Evolutionary conservation across 2,329 filamentous ascomycete species (phyloP).

Genomic region (Talaromyces sp.): DNA sequence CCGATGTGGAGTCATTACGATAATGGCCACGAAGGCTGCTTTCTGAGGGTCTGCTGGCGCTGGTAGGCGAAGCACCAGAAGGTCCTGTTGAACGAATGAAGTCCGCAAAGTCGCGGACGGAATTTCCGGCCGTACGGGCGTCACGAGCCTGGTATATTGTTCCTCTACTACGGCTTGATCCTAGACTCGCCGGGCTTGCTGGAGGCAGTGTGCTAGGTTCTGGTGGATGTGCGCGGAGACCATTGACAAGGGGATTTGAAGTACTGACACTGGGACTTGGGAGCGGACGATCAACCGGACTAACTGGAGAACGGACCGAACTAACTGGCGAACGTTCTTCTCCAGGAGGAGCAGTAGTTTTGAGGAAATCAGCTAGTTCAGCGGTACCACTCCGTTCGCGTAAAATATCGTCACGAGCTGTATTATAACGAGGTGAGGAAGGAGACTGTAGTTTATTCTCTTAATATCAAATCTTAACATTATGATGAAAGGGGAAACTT

Average conservation of each 20-base stretch:
- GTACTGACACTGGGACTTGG: conserved; percentile 1
- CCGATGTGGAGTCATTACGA: conserved; percentile 7
- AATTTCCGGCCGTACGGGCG: conserved; percentile 63
- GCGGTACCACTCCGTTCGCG: conserved; percentile 21
- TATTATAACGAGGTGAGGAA: conserved; percentile 26
- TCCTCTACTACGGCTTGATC: conserved; percentile 14
- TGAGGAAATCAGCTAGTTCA: conserved; percentile 34
- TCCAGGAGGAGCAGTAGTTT: conserved; percentile 29
- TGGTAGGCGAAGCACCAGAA: conserved; percentile 50
- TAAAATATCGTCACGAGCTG: conserved; percentile 17
- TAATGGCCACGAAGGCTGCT: background rate
- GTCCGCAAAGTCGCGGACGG: conserved; percentile 75
- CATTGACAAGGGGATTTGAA: conserved; percentile 7
- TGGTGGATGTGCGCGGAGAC: conserved; percentile 16
- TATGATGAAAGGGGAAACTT: conserved; percentile 28
- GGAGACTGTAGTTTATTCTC: conserved; percentile 20
- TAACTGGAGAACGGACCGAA: conserved; percentile 15
- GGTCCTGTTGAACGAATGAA: conserved; percentile 71
- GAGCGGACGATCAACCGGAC: conserved; percentile 14
- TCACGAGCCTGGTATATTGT: conserved; percentile 56
- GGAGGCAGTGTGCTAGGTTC: conserved; percentile 9
- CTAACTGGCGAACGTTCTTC: conserved; percentile 15
- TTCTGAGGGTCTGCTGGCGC: conserved; percentile 9
- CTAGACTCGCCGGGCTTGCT: conserved; percentile 4
- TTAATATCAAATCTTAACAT: conserved; percentile 3